phyloP scores from a whole-genome alignment of 108 stramenopile species.

The Bacterosira constricta region DNA sequence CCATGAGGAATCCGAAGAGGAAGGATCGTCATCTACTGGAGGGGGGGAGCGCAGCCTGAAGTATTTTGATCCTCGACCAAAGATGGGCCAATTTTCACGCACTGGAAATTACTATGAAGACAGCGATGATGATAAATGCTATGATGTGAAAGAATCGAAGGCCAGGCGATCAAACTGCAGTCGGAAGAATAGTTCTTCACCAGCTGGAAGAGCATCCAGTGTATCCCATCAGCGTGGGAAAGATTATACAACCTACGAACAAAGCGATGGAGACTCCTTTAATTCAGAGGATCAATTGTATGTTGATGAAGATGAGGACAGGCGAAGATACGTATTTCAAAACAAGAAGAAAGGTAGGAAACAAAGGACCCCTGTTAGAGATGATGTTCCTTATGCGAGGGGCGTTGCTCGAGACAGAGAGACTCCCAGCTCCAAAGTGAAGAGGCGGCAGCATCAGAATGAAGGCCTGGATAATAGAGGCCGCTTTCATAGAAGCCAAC shows the following conservation, averaged over 20 bases:
- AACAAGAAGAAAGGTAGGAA: background rate
- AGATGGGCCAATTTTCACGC: background rate
- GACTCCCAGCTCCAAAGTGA: background rate
- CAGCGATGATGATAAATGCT: background rate
- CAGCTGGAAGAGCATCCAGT: background rate
- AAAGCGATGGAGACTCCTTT: background rate
- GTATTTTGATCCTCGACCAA: background rate
- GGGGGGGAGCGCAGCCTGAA: background rate
- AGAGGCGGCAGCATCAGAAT: background rate
- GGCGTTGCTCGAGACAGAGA: background rate
- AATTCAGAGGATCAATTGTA: no score
- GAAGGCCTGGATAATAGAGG: background rate
- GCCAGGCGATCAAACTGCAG: background rate
- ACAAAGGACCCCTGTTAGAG: background rate
- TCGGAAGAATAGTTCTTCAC: background rate
- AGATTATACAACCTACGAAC: background rate
- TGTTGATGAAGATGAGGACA: background rate
- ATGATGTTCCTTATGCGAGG: no score
- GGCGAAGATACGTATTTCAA: background rate
- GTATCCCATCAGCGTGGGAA: background rate
- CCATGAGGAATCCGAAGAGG: slow-evolving; percentile 39
- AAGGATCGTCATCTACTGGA: slow-evolving; percentile 4
- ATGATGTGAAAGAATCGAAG: background rate
- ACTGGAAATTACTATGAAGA: background rate
- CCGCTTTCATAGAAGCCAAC: background rate